These are phyloP conservation scores for Xylaria acuta DNA, from an alignment of 495 filamentous ascomycete species.

Conservation along the genomic window DNA sequence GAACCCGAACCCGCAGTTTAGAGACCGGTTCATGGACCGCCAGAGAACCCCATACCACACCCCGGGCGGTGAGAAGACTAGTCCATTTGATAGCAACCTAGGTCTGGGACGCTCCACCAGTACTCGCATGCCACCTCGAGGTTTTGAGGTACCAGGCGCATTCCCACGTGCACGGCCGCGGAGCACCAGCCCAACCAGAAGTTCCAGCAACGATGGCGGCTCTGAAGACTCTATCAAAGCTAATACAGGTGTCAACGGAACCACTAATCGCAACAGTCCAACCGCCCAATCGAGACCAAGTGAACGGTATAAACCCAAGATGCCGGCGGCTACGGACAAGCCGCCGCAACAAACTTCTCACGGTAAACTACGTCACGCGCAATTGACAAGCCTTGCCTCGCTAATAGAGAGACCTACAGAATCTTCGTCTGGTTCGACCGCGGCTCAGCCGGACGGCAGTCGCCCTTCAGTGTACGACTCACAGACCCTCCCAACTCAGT, in stretches of 20 bases:
- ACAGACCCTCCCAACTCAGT: constrained; percentile 9
- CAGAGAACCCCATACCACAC: constrained; percentile 73
- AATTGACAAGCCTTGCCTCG: neutral
- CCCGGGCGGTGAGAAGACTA: constrained; percentile 72
- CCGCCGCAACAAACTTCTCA: constrained; percentile 19
- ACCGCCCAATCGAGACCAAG: constrained; percentile 33
- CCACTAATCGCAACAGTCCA: neutral
- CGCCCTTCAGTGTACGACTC: constrained; percentile 49
- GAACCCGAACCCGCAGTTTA: constrained; percentile 55
- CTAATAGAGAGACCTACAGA: constrained; percentile 15
- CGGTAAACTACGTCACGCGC: constrained; percentile 26
- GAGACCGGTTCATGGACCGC: constrained; percentile 55
- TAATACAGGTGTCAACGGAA: neutral
- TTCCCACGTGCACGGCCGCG: constrained; percentile 31
- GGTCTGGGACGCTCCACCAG: constrained; percentile 33
- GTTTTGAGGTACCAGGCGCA: constrained; percentile 33
- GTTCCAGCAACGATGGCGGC: constrained; percentile 32
- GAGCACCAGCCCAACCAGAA: constrained; percentile 35
- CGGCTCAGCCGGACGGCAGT: constrained; percentile 24
- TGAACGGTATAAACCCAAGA: constrained; percentile 39
- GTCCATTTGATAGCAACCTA: constrained; percentile 50
- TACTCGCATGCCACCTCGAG: constrained; percentile 32
- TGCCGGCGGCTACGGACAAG: constrained; percentile 1
- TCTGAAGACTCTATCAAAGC: constrained; percentile 31
- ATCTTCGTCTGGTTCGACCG: constrained; percentile 1